Evolutionary conservation across 2,329 filamentous ascomycete species (phyloP), one percentile per base, ranked within the genome.

Genomic region (Ascochyta koolunga): DNA sequence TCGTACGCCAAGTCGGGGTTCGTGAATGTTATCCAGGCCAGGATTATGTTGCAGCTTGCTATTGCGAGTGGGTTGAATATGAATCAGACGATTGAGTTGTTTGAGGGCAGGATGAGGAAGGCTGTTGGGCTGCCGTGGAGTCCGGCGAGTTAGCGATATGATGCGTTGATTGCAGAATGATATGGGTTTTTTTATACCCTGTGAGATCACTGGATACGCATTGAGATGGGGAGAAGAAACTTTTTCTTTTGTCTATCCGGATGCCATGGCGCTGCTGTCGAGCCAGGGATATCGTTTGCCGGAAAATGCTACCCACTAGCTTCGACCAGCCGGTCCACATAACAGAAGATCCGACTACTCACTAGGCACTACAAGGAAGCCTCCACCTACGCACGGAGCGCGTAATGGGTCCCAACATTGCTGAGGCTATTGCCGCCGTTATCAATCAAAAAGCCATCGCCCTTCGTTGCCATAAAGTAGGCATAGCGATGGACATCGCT

Each of bases 401-500:
- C 52, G 31, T 57, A 71, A 11, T 54, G 37, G 5, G 41, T 24
- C 0, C 66, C 68, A 7, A 68, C 25, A 10, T 55, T 50, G 9
- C 46, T 60, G 33, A 71, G 11, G 3, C 50, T 58, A n/a, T 48
- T 54, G 0, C 60, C 65, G 11, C 50, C 58, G 1, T 29, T 39
- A 4, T 61, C 65, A 3, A 71, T 39, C 37, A 73, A 18, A 5
- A 51, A 31, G 0, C 65, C 65, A 1, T 52, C 36, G 0, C 62
- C 62, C 0, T 41, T 42, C 4, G 40, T 38, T 0, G 65, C 65
- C 67, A 65, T 64, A 11, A 62, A 61, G 22, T 71, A 70, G 0
- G 70, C 65, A 58, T 75, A 75, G 1, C 69, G 59, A 35, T 72
- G 64, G 5, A 75, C 54, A 29, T 67, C 69, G 13, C 38, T 29